phyloP scores from a whole-genome alignment of 2,329 filamentous ascomycete species.

The Albophoma yamanashiensis region DNA sequence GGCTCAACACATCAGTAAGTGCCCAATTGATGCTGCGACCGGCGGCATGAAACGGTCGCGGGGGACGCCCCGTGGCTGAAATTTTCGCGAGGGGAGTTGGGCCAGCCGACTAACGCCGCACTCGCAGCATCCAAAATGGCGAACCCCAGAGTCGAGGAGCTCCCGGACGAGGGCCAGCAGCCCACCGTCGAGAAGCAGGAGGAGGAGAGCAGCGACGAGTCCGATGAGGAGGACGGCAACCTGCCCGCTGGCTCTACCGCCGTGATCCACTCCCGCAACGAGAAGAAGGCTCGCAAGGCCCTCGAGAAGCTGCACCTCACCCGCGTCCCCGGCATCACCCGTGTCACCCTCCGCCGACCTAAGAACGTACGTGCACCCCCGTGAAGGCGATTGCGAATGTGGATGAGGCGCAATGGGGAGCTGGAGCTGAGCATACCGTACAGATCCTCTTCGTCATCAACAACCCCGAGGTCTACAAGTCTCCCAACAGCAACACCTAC shows the following conservation, averaged over 20 bases:
- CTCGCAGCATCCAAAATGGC: conserved; percentile 57
- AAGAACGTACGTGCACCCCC: conserved; percentile 74
- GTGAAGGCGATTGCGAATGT: conserved; percentile 1
- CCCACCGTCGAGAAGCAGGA: conserved; percentile 65
- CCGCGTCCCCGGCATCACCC: conserved; percentile 93
- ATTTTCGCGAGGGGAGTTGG: neutral
- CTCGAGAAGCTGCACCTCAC: conserved; percentile 97
- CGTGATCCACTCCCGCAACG: conserved; percentile 95
- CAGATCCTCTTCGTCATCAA: conserved; percentile 99
- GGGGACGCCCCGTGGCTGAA: neutral
- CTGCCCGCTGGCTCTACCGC: conserved; percentile 76
- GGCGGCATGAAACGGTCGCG: neutral
- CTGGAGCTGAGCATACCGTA: conserved; percentile 10
- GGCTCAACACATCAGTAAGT: conserved; percentile 27
- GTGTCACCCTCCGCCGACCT: conserved; percentile 92
- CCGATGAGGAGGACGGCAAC: conserved; percentile 73
- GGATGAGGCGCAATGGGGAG: no score
- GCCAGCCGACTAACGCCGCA: conserved; percentile 1
- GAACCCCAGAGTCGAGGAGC: conserved; percentile 95
- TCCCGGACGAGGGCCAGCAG: conserved; percentile 87
- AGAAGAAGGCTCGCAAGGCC: conserved; percentile 99
- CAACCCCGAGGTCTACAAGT: conserved; percentile 99
- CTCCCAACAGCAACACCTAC: conserved; percentile 98
- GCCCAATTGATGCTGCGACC: conserved; percentile 7
- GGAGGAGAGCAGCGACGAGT: conserved; percentile 63